Percentiles rank a stretch among this genome's conserved stretches.
phyloP scores from a whole-genome alignment of 495 filamentous ascomycete species.

The Penicillium maclennaniae region DNA sequence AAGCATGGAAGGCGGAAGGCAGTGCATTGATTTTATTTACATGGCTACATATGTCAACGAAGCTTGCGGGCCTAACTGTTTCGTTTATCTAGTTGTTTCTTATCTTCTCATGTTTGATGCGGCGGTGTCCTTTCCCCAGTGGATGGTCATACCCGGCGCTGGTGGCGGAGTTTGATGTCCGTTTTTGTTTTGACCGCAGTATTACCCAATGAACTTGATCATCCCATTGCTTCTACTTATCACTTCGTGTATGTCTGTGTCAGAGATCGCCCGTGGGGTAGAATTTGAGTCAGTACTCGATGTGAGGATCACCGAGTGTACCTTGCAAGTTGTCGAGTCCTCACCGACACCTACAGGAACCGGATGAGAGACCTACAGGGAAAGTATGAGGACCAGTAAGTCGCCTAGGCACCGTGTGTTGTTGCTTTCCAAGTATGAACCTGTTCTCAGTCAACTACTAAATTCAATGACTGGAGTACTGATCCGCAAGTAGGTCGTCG shows the following conservation, averaged over 20 bases:
- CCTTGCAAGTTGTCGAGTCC: neutral
- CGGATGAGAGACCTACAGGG: too few relatives aligned
- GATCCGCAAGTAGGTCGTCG: too few relatives aligned
- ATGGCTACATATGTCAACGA: conserved; percentile 16
- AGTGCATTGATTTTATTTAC: conserved; percentile 10
- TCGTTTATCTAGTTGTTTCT: conserved; percentile 14
- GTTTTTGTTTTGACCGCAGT: conserved; percentile 8
- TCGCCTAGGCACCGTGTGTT: too few relatives aligned
- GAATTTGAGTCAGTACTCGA: neutral
- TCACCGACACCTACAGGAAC: neutral
- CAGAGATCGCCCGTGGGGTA: neutral
- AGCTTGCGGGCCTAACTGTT: conserved; percentile 19
- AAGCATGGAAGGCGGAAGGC: neutral
- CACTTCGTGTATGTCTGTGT: neutral
- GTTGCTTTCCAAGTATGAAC: too few relatives aligned
- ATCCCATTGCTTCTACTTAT: neutral
- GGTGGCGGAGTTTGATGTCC: conserved; percentile 9
- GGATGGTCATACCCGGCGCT: conserved; percentile 13
- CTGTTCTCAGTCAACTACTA: too few relatives aligned
- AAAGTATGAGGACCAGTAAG: too few relatives aligned
- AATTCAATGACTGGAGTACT: too few relatives aligned
- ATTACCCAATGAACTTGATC: neutral
- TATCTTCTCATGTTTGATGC: conserved; percentile 3
- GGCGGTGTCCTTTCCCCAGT: conserved; percentile 3
- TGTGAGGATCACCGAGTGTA: neutral